Evolutionary conservation across 2,329 filamentous ascomycete species (phyloP).

Genomic region (Akanthomyces lecanii): DNA sequence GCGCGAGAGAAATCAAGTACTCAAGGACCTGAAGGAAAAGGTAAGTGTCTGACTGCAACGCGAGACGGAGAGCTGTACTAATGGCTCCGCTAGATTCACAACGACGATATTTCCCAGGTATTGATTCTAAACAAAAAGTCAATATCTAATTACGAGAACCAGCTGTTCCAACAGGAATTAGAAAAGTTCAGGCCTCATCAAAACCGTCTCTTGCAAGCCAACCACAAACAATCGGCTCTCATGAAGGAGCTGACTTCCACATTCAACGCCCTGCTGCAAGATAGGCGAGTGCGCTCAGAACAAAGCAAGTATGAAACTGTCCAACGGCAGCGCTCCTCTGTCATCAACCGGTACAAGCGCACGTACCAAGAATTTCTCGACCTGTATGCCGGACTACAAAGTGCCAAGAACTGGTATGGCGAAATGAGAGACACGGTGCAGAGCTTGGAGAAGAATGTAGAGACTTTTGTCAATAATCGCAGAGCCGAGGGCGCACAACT

Average conservation of each 20-base stretch:
- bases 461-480: slow-evolving; percentile 93
- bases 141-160: slow-evolving; percentile 83
- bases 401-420: slow-evolving; percentile 87
- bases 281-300: slow-evolving; percentile 88
- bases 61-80: background rate
- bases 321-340: slow-evolving; percentile 73
- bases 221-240: slow-evolving; percentile 88
- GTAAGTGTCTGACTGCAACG: slow-evolving; percentile 44
- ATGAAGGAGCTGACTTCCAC: slow-evolving; percentile 91
- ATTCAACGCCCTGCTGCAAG: slow-evolving; percentile 84
- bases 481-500: slow-evolving; percentile 87
- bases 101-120: slow-evolving; percentile 95
- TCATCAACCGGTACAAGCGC: slow-evolving; percentile 83
- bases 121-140: slow-evolving; percentile 97
- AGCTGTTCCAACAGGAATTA: slow-evolving; percentile 92
- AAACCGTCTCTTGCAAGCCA: slow-evolving; percentile 83
- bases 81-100: slow-evolving; percentile 65
- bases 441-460: slow-evolving; percentile 90
- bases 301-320: slow-evolving; percentile 93
- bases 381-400: slow-evolving; percentile 76
- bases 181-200: slow-evolving; percentile 96
- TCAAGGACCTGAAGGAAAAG: slow-evolving; percentile 98
- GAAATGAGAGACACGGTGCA: slow-evolving; percentile 96
- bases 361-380: slow-evolving; percentile 92
- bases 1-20: slow-evolving; percentile 80